A percentile compares a stretch with the other conserved stretches of the same genome.
Evolutionary conservation across 768 basidiomycete species (phyloP).

Genomic region (Mycena capillaripes): DNA sequence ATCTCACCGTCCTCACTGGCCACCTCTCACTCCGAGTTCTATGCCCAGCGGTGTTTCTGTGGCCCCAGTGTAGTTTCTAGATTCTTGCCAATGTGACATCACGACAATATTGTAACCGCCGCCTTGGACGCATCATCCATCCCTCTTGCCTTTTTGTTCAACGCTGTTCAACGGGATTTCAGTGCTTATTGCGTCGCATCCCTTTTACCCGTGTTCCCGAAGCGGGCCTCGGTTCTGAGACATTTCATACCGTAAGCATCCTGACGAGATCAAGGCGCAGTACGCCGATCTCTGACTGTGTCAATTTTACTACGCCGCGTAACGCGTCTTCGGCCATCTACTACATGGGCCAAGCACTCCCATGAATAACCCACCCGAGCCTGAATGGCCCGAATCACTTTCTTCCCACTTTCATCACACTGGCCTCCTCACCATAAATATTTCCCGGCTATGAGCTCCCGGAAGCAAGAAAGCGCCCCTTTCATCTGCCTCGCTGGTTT

Average conservation of each 20-base stretch:
- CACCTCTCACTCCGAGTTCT: constrained; percentile 45
- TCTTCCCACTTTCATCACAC: constrained; percentile 4
- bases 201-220: too few species aligned
- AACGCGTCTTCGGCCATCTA: not conserved
- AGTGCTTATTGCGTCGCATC: too few species aligned
- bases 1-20: constrained; percentile 51
- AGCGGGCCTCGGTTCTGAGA: too few species aligned
- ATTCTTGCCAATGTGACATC: constrained; percentile 9
- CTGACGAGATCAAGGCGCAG: too few species aligned
- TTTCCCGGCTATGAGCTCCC: constrained; percentile 7
- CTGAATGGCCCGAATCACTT: not conserved
- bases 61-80: constrained; percentile 1
- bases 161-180: too few species aligned
- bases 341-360: too few species aligned
- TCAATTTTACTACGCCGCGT: not conserved
- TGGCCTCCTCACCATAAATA: constrained; percentile 17
- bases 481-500: constrained; percentile 14
- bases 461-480: not conserved
- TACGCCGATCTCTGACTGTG: not conserved
- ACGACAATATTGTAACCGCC: not conserved
- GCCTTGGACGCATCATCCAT: too few species aligned
- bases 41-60: constrained; percentile 19
- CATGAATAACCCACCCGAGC: not conserved
- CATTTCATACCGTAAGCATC: too few species aligned
- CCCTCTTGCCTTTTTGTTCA: too few species aligned